Base-by-base conservation (phyloP, 495 filamentous ascomycete species). In the Aspergillus indologenus region DNA sequence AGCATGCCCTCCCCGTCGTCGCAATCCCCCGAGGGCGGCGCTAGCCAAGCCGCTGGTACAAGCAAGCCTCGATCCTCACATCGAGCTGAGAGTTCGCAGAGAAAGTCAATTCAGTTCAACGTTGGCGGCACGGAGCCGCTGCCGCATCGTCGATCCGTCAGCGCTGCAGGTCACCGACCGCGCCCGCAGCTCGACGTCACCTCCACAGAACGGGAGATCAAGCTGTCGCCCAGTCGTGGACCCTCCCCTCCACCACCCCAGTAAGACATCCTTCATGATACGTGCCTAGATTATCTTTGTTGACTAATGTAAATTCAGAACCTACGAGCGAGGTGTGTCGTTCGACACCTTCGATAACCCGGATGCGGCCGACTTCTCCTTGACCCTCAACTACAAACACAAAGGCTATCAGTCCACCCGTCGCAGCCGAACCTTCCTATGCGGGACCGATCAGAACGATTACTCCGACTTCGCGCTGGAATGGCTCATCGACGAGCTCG, bases 401-500 rank as follows among this genome's bases (percentile, higher is more conserved):
- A 89, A 87, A 58, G 90, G 93, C 58, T 96, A 97, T 71, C 87
- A 90, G 61, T 88, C 85, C 61, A 89, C 86, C 53, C 84, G 90
- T 45, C 83, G 91, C 40, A 95, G 91, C 11, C 84, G 93, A 44
- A 97, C 92, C 2, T 97, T 97, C 69, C 84, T 98, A 64, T 93
- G 92, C 54, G 94, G 94, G 1, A 91, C 91, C 29, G 94, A 98
- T 71, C 88, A 95, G 68, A 94, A 98, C 65, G 86, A 90, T 57
- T 98, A 98, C 74, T 96, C 93, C 19, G 92, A 97, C 50, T 95
- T 91, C 75, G 94, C 94, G 9, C 79, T 98, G 14, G 86, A 95
- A 68, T 98, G 92, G 91, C 81, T 97, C 49, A 83, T 98, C 24
- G 91, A 95, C 66, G 92, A 96, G 68, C 78, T 98, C 61, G 92